These are phyloP conservation scores for Naganishia antarctica DNA, from an alignment of 768 basidiomycete genomes.

Conservation along the genomic window DNA sequence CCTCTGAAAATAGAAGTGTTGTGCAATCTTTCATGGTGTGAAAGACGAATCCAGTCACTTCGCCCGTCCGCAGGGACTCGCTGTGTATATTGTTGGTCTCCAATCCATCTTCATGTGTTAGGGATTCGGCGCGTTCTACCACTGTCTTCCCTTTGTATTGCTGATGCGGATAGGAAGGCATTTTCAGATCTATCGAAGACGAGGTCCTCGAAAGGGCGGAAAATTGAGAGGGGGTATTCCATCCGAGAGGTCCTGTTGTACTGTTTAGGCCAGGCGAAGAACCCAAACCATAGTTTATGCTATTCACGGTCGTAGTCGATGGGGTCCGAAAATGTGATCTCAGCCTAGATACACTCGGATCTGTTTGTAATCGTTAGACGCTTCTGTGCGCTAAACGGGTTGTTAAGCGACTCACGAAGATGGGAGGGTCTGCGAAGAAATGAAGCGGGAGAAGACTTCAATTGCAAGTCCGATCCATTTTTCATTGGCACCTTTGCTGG, in stretches of 20 bases:
- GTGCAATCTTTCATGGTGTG: constrained; percentile 18
- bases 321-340: constrained; percentile 42
- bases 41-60: constrained; percentile 11
- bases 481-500: constrained; percentile 21
- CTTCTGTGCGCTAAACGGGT: too few relatives aligned
- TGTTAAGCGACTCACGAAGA: constrained; percentile 32
- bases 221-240: constrained; percentile 34
- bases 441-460: constrained; percentile 25
- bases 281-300: background rate
- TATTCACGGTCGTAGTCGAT: constrained; percentile 21
- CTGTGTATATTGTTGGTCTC: background rate
- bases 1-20: background rate
- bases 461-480: background rate
- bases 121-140: background rate
- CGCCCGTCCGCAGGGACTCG: background rate
- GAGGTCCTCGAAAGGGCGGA: constrained; percentile 15
- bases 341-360: constrained; percentile 46
- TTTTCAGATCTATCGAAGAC: constrained; percentile 12
- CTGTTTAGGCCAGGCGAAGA: background rate
- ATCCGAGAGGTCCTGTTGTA: background rate
- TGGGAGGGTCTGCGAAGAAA: constrained; percentile 30
- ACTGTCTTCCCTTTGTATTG: background rate
- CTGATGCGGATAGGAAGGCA: background rate
- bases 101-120: background rate
- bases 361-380: too few relatives aligned